Conservation (phyloP, 345 rosid species). For the Clarkia xantiana region DNA sequence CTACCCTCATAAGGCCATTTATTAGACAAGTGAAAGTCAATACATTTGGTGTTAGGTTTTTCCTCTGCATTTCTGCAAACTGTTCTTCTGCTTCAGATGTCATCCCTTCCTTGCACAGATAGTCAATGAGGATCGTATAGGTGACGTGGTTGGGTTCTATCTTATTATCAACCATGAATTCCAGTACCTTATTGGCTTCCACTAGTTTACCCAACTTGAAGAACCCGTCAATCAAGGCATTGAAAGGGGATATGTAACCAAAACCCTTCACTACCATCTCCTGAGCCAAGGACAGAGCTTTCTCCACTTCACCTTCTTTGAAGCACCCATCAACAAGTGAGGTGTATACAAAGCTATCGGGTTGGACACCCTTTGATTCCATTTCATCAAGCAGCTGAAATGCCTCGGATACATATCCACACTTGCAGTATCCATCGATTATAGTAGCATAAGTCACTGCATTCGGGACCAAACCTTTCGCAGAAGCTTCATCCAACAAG, state of each 20-base stretch:
- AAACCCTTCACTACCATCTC: constrained; percentile 39
- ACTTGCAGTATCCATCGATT: constrained; percentile 68
- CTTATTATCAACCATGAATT: constrained; percentile 25
- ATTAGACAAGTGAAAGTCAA: constrained; percentile 48
- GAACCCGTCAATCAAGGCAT: constrained; percentile 46
- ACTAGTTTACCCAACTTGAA: constrained; percentile 36
- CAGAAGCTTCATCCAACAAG: constrained; percentile 44
- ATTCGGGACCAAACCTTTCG: constrained; percentile 34
- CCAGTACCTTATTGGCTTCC: constrained; percentile 26
- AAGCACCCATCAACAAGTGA: constrained; percentile 56
- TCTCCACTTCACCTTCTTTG: constrained; percentile 41
- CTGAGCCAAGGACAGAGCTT: constrained; percentile 36
- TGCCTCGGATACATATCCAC: constrained; percentile 42
- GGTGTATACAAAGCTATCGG: constrained; percentile 48
- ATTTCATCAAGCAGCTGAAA: constrained; percentile 48
- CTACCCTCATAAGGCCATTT: constrained; percentile 33
- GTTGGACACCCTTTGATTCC: constrained; percentile 37
- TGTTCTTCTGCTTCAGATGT: constrained; percentile 49
- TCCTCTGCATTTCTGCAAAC: constrained; percentile 36
- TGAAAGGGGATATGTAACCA: constrained; percentile 38
- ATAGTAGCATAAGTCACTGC: constrained; percentile 48
- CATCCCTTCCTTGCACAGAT: constrained; percentile 42
- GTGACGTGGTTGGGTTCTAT: constrained; percentile 47
- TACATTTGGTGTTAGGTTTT: constrained; percentile 33
- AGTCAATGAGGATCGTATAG: constrained; percentile 52